Evolutionary conservation across 225 moss, liverwort and hornwort genomes (phyloP).

Genomic region (Pleurozium schreberi): DNA sequence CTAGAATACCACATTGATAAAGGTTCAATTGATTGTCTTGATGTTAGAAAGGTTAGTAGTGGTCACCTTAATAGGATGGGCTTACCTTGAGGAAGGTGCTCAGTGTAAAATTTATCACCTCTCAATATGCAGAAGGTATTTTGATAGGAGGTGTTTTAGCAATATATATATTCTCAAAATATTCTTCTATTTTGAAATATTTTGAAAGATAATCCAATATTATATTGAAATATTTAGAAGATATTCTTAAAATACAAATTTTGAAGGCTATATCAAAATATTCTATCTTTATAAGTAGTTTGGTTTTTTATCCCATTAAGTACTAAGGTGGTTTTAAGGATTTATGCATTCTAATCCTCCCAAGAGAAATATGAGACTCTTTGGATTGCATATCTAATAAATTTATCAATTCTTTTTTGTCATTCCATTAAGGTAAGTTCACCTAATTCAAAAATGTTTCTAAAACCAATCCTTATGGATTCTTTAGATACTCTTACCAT

Average conservation of each 20-base stretch:
- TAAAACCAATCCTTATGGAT: not conserved
- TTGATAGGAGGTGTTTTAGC: not conserved
- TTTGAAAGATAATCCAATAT: not conserved
- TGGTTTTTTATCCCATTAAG: not conserved
- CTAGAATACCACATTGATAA: accelerated
- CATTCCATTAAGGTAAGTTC: not conserved
- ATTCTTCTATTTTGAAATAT: not conserved
- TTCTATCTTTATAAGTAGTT: not conserved
- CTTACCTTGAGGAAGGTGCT: not conserved
- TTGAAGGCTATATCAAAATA: not conserved
- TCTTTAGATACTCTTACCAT: no score
- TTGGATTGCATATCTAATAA: not conserved
- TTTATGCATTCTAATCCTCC: not conserved
- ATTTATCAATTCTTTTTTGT: not conserved
- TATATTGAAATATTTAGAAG: not conserved
- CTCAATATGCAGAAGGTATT: accelerated
- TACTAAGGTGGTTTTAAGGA: not conserved
- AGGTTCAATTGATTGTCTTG: not conserved
- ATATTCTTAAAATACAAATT: not conserved
- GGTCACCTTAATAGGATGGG: not conserved
- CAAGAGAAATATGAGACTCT: not conserved
- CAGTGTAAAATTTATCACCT: not conserved
- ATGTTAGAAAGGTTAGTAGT: not conserved
- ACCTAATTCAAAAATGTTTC: not conserved
- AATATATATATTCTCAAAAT: not conserved